Conservation (phyloP, 1,284 basidiomycete genomes). For the Leccinum discolor region DNA sequence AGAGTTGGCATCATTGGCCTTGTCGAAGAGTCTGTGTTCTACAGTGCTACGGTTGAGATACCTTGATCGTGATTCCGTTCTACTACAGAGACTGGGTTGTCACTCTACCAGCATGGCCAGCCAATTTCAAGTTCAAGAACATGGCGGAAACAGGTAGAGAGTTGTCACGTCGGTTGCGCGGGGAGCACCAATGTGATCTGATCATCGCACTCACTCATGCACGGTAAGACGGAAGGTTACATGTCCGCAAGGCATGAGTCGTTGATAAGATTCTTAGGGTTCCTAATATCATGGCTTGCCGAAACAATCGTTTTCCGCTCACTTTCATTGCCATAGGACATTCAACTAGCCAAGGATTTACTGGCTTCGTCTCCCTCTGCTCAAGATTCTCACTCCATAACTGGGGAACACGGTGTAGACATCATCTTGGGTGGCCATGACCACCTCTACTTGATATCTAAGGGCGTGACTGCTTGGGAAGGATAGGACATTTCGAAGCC, state of each 20-base stretch:
- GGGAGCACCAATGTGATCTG: conserved; percentile 59
- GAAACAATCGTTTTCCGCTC: conserved; percentile 14
- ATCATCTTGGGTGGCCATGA: conserved; percentile 90
- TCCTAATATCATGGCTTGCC: conserved; percentile 33
- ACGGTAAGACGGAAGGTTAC: conserved; percentile 34
- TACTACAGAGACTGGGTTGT: conserved; percentile 62
- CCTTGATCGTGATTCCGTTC: not conserved
- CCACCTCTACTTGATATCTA: conserved; percentile 84
- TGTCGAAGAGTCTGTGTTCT: conserved; percentile 59
- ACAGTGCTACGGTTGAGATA: not conserved
- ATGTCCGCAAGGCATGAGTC: not conserved
- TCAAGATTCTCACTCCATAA: conserved; percentile 46
- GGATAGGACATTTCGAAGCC: conserved; percentile 58
- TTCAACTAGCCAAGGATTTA: conserved; percentile 61
- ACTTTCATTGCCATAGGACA: conserved; percentile 46
- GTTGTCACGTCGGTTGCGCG: conserved; percentile 51
- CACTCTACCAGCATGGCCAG: conserved; percentile 70
- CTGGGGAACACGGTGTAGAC: conserved; percentile 76
- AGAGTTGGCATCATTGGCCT: conserved; percentile 69
- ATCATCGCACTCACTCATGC: conserved; percentile 73
- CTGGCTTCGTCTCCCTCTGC: conserved; percentile 59
- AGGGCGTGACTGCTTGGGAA: conserved; percentile 75
- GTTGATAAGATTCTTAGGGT: conserved; percentile 28
- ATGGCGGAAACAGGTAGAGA: conserved; percentile 55
- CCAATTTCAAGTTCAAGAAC: conserved; percentile 57